Conservation (phyloP, 345 rosid genomes). For the Eutrema heterophyllum region DNA sequence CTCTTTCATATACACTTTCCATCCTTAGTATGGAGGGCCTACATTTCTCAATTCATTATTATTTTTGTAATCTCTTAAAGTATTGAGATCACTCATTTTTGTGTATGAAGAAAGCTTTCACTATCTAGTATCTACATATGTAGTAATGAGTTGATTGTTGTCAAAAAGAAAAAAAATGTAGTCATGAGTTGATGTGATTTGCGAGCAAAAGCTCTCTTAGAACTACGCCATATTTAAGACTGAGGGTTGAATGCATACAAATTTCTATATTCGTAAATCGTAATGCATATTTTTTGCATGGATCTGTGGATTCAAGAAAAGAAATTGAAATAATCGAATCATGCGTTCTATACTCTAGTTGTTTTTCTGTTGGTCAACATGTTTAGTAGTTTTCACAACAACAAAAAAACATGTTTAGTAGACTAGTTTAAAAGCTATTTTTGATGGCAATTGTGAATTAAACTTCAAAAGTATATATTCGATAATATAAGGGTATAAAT, state of each 20-base stretch:
- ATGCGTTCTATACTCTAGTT: too few relatives aligned
- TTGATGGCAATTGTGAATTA: not conserved
- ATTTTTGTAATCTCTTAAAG: slow-evolving; percentile 2
- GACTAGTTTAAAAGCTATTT: not conserved
- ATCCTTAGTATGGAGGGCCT: slow-evolving; percentile 21
- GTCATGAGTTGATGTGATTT: slow-evolving; percentile 10
- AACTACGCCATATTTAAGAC: not conserved
- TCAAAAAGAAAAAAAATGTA: not conserved
- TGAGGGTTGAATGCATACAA: not conserved
- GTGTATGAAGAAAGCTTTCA: slow-evolving; percentile 6
- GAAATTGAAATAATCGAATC: too few relatives aligned
- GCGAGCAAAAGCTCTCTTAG: not conserved
- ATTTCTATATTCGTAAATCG: not conserved
- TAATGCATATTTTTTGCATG: not conserved
- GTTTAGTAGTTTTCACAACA: too few relatives aligned
- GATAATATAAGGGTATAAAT: not conserved
- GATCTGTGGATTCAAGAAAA: too few relatives aligned
- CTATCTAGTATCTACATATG: too few relatives aligned
- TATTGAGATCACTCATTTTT: slow-evolving; percentile 13
- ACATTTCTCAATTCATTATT: slow-evolving; percentile 21
- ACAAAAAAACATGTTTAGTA: too few relatives aligned
- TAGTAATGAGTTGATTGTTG: too few relatives aligned
- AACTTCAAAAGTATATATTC: not conserved
- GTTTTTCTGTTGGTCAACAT: too few relatives aligned
- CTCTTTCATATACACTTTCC: slow-evolving; percentile 12